Conservation (phyloP, 1,139 yeast genomes). For the Yamadazyma jaroonii region DNA sequence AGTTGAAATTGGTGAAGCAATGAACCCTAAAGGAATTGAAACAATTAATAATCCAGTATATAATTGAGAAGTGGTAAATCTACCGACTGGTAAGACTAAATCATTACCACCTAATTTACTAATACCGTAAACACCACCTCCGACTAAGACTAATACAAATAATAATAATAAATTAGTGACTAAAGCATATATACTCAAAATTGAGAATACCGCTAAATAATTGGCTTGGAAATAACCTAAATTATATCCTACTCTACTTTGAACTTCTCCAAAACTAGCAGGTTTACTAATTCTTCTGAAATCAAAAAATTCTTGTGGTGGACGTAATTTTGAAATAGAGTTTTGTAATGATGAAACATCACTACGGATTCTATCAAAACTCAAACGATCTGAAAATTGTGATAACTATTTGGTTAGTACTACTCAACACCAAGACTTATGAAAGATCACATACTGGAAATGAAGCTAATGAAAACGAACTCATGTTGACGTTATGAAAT, state of each 20-base stretch:
- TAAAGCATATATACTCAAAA: conserved; percentile 56
- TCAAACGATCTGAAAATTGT: conserved; percentile 48
- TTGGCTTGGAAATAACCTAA: conserved; percentile 86
- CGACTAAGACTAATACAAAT: conserved; percentile 70
- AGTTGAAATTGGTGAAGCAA: conserved; percentile 92
- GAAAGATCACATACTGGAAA: conserved; percentile 17
- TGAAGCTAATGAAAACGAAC: conserved; percentile 15
- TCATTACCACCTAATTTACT: conserved; percentile 78
- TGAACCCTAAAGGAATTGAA: conserved; percentile 83
- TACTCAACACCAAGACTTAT: neutral
- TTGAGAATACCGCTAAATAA: conserved; percentile 72
- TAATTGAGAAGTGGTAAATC: conserved; percentile 76
- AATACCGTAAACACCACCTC: conserved; percentile 76
- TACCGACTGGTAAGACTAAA: conserved; percentile 65
- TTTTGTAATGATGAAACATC: conserved; percentile 47
- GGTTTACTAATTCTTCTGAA: conserved; percentile 89
- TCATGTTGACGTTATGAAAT: conserved; percentile 6
- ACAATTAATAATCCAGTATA: conserved; percentile 81
- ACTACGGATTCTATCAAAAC: conserved; percentile 47
- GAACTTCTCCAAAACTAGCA: conserved; percentile 82
- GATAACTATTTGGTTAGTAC: conserved; percentile 29
- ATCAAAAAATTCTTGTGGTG: conserved; percentile 93
- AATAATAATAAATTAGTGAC: conserved; percentile 80
- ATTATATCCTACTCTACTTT: conserved; percentile 83
- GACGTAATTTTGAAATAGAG: conserved; percentile 70